Conservation (phyloP, 179 eudicot species). For the Spinacia oleracea region DNA sequence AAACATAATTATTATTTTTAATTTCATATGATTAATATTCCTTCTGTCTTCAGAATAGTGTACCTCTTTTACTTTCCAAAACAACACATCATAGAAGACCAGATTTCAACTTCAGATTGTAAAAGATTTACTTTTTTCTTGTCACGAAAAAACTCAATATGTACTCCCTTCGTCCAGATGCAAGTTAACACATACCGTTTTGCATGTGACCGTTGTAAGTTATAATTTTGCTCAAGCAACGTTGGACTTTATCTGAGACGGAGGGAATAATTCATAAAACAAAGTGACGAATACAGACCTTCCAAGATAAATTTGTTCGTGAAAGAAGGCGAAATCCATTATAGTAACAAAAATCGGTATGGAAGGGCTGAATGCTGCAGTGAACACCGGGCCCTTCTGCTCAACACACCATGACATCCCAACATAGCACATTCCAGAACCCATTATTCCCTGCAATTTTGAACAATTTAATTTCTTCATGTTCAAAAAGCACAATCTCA, state of each 20-base stretch:
- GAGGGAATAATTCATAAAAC: neutral
- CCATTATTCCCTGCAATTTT: conserved; percentile 60
- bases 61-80: neutral
- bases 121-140: too few relatives aligned
- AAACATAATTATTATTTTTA: neutral
- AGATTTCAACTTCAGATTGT: neutral
- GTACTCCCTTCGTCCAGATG: too few relatives aligned
- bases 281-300: conserved; percentile 39
- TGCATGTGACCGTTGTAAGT: neutral
- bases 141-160: too few relatives aligned
- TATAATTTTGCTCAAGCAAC: neutral
- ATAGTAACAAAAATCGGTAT: conserved; percentile 57
- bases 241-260: too few relatives aligned
- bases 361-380: conserved; percentile 79
- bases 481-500: neutral
- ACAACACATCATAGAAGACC: neutral
- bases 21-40: neutral
- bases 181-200: neutral
- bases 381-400: conserved; percentile 75
- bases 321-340: conserved; percentile 53
- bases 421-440: conserved; percentile 77
- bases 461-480: neutral
- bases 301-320: conserved; percentile 69
- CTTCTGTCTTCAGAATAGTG: neutral
- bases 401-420: conserved; percentile 87